Percentiles rank a stretch among this genome's conserved stretches.
Conservation (phyloP, 345 rosid species). For the Acer campestre region DNA sequence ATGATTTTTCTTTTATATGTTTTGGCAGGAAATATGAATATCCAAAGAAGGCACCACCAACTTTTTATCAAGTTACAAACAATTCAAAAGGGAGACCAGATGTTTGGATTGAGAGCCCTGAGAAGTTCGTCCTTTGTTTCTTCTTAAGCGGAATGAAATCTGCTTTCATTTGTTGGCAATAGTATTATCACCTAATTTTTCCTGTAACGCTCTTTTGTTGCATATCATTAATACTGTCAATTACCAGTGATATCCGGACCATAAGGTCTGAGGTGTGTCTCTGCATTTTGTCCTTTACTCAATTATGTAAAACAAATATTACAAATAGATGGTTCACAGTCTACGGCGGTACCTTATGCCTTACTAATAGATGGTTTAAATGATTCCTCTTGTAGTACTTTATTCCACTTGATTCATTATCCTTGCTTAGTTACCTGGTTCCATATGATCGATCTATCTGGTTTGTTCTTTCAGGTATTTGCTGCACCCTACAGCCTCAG, state of each 20-base stretch:
- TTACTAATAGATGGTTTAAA: constrained; percentile 7
- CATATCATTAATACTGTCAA: constrained; percentile 87
- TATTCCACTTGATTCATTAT: constrained; percentile 12
- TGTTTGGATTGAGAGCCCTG: constrained; percentile 98
- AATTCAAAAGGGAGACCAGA: constrained; percentile 95
- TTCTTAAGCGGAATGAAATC: constrained; percentile 16
- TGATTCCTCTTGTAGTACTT: constrained; percentile 18
- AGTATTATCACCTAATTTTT: neutral
- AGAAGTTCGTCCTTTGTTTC: constrained; percentile 57
- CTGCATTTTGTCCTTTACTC: constrained; percentile 15
- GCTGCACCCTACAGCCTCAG: constrained; percentile 95
- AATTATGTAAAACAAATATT: neutral
- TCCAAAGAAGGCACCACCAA: constrained; percentile 82
- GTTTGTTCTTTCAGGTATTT: constrained; percentile 61
- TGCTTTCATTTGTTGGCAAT: neutral
- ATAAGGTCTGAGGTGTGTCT: constrained; percentile 86
- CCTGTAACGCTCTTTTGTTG: constrained; percentile 19
- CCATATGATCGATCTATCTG: constrained; percentile 1
- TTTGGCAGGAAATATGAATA: constrained; percentile 78
- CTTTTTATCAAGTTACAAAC: constrained; percentile 85
- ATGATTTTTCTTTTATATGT: constrained; percentile 20
- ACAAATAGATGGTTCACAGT: constrained; percentile 2
- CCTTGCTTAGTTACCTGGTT: neutral
- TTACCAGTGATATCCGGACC: constrained; percentile 93
- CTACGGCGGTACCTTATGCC: no score